Evolutionary conservation across 192 early-diverging fungal genomes (phyloP), one percentile per base, ranked within the genome.

Genomic region (Backusella macrospora): DNA sequence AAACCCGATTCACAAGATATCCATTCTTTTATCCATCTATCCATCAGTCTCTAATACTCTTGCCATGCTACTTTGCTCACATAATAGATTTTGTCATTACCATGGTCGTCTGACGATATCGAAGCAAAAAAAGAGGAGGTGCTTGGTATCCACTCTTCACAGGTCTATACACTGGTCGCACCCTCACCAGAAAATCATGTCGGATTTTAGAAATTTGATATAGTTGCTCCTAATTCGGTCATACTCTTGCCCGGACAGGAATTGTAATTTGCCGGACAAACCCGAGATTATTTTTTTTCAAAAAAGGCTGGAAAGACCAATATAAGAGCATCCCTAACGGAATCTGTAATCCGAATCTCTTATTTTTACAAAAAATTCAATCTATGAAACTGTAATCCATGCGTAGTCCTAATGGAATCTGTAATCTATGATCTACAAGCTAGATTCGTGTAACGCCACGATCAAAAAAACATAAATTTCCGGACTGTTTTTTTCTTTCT

Each of bases 41-140:
- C 52, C 21, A 59, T 59, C 52, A 10, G 12, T 59, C 52, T 26
- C 52, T 59, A 59, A 26, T 26, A 16, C 21, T 26, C 52, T 59
- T 59, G 4, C 52, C 52, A 59, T 13, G 4, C 8, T 59, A 59
- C 52, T 59, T 23, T 59, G 52, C 52, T 59, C 52, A 59, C 52
- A 59, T 59, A 23, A 13, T 23, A 59, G 21, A 9, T 59, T 34
- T 26, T 59, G 52, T 59, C 52, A 26, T 59, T 59, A 59, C 52
- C 52, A 59, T 59, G 52, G 52, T 59, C 52, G 52, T 59, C 52
- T 59, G 52, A 59, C 52, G 52, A 59, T 59, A 59, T 59, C 52
- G 52, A 59, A 59, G 52, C 21, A 26, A 59, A 59, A 59, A 59
- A 59, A 59, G 52, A 59, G 52, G 52, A 59, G 26, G 52, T 59